A percentile compares a stretch with the other conserved stretches of the same genome.
These are phyloP conservation scores for Actinidia chinensis DNA, from an alignment of 179 eudicot species.

Conservation along the genomic window DNA sequence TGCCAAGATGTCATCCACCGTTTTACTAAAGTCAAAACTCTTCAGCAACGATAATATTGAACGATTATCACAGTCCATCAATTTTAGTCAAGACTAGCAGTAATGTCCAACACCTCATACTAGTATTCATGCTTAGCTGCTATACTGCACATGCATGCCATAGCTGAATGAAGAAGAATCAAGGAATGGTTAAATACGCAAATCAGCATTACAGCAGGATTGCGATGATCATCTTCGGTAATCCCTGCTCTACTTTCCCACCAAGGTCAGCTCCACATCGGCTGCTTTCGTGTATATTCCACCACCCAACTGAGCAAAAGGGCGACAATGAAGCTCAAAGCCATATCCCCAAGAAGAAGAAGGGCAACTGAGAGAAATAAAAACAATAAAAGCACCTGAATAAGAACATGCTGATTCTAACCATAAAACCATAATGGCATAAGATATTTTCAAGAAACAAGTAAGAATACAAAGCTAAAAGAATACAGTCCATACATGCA, in stretches of 20 bases:
- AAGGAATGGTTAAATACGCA: slow-evolving; percentile 53
- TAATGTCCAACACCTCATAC: neutral
- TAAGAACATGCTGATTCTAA: neutral
- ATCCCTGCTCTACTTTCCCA: slow-evolving; percentile 99
- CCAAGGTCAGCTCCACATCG: slow-evolving; percentile 99
- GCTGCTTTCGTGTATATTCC: slow-evolving; percentile 99
- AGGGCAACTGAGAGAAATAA: slow-evolving; percentile 64
- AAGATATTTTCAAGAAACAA: neutral
- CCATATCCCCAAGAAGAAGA: slow-evolving; percentile 99
- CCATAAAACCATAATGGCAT: neutral
- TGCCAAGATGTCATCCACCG: no score
- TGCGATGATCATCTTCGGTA: slow-evolving; percentile 99
- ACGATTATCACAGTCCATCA: slow-evolving; percentile 3
- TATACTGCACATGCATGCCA: neutral
- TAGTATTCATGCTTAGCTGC: neutral
- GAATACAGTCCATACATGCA: neutral
- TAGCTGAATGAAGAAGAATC: slow-evolving; percentile 12
- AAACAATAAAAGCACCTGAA: slow-evolving; percentile 1
- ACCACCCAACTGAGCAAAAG: slow-evolving; percentile 99
- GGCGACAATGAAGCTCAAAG: slow-evolving; percentile 97
- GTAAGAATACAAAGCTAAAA: neutral
- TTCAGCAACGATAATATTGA: neutral
- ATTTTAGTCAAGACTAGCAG: neutral
- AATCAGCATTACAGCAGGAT: slow-evolving; percentile 99
- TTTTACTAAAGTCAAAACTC: no score